These are phyloP conservation scores for Serendipita sp. DNA, from an alignment of 1,284 basidiomycete genomes.

Conservation along the genomic window DNA sequence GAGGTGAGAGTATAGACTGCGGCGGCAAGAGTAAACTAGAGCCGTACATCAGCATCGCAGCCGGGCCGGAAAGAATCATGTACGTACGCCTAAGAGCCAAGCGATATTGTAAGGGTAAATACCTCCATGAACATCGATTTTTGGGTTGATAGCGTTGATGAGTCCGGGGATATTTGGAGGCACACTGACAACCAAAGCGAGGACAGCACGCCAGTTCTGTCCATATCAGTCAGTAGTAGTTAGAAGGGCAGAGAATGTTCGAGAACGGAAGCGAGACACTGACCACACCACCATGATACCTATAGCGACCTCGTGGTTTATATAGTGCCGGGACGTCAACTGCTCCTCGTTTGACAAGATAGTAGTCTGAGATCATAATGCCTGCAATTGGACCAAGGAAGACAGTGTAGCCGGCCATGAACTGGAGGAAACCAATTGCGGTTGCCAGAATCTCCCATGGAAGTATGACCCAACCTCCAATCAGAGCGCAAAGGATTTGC, in stretches of 20 bases:
- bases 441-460: conserved; percentile 8
- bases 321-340: conserved; percentile 19
- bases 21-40: conserved; percentile 14
- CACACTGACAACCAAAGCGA: conserved; percentile 47
- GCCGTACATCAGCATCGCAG: neutral
- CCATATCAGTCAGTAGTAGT: neutral
- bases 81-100: conserved; percentile 54
- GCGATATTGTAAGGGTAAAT: conserved; percentile 47
- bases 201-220: conserved; percentile 60
- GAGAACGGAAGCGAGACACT: conserved; percentile 5
- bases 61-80: neutral
- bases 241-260: neutral
- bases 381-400: conserved; percentile 19
- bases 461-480: conserved; percentile 42
- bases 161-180: conserved; percentile 55
- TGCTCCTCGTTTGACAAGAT: conserved; percentile 15
- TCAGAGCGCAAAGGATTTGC: conserved; percentile 54
- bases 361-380: conserved; percentile 19
- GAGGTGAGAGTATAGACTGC: conserved; percentile 13
- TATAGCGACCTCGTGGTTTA: conserved; percentile 17
- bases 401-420: conserved; percentile 20
- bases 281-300: conserved; percentile 18
- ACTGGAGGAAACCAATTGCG: conserved; percentile 10
- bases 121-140: conserved; percentile 38
- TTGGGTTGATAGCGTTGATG: conserved; percentile 47